These are phyloP conservation scores for Streptanthus diversifolius DNA, from an alignment of 345 rosid species.

Conservation along the genomic window DNA sequence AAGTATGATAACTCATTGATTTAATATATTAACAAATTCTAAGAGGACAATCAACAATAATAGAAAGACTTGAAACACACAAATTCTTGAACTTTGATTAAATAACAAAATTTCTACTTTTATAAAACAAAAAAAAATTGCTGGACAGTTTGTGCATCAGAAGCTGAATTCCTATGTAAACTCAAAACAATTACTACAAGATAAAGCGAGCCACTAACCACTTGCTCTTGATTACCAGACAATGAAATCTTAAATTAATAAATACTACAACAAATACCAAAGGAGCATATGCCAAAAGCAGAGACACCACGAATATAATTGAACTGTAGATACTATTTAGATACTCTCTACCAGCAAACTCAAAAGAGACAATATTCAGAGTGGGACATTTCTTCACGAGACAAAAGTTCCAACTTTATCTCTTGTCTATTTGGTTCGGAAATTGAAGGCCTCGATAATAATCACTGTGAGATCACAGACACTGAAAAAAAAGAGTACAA, in stretches of 20 bases:
- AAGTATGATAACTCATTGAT: neutral
- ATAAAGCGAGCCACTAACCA: slow-evolving; percentile 20
- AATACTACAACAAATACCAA: slow-evolving; percentile 4
- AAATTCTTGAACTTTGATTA: neutral
- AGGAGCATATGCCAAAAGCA: slow-evolving; percentile 17
- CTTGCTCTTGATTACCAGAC: slow-evolving; percentile 18
- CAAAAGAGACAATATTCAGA: slow-evolving; percentile 26
- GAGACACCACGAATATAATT: slow-evolving; percentile 11
- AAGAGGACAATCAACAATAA: neutral
- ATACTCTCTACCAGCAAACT: slow-evolving; percentile 11
- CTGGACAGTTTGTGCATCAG: neutral
- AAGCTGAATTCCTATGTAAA: neutral
- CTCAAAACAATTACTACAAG: neutral
- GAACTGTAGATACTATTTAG: slow-evolving; percentile 3
- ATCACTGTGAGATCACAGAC: neutral
- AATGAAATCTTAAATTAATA: slow-evolving; percentile 10
- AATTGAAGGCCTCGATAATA: neutral
- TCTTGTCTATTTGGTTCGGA: slow-evolving; percentile 4
- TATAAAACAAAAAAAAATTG: neutral
- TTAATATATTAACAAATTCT: neutral
- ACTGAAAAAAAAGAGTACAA: neutral
- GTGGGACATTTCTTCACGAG: slow-evolving; percentile 28
- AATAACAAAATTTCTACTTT: neutral
- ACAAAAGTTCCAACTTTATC: slow-evolving; percentile 19
- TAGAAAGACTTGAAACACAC: neutral